These are phyloP conservation scores for Amauroascus verrucosus DNA, from an alignment of 2,329 filamentous ascomycete genomes.

Conservation along the genomic window DNA sequence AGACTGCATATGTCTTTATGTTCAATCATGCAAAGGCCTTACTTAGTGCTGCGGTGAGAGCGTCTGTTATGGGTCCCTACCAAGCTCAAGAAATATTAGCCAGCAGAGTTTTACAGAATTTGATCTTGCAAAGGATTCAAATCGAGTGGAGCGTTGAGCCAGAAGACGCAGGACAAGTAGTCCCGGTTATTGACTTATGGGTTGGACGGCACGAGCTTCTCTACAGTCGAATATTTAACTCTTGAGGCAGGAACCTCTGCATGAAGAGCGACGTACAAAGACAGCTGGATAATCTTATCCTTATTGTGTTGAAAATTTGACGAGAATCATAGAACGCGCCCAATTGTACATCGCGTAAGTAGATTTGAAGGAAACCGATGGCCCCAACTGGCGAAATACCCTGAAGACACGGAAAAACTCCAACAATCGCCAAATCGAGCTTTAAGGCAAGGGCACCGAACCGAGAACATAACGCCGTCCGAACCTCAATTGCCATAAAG, in stretches of 20 bases:
- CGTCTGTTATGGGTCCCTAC: conserved; percentile 56
- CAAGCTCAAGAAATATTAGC: conserved; percentile 52
- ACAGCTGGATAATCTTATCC: background rate
- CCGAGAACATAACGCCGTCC: background rate
- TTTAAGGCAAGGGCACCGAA: background rate
- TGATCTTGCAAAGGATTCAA: conserved; percentile 42
- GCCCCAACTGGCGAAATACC: background rate
- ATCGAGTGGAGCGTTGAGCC: conserved; percentile 40
- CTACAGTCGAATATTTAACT: conserved; percentile 59
- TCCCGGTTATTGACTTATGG: conserved; percentile 56
- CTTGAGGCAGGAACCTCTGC: conserved; percentile 29
- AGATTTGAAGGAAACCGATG: background rate
- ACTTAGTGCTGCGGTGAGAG: conserved; percentile 51
- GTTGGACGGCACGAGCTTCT: conserved; percentile 54
- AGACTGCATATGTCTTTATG: conserved; percentile 52
- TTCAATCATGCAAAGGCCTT: conserved; percentile 55
- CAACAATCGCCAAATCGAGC: background rate
- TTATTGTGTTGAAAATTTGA: conserved; percentile 3
- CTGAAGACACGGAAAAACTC: conserved; percentile 8
- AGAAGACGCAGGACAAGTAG: conserved; percentile 49
- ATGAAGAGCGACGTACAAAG: background rate
- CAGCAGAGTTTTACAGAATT: conserved; percentile 41
- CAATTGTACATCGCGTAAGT: background rate
- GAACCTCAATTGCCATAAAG: background rate
- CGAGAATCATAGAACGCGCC: background rate